Evolutionary conservation across 2,329 filamentous ascomycete genomes (phyloP), one percentile per base, ranked within the genome.

Genomic region (Proliferodiscus dingleyae): DNA sequence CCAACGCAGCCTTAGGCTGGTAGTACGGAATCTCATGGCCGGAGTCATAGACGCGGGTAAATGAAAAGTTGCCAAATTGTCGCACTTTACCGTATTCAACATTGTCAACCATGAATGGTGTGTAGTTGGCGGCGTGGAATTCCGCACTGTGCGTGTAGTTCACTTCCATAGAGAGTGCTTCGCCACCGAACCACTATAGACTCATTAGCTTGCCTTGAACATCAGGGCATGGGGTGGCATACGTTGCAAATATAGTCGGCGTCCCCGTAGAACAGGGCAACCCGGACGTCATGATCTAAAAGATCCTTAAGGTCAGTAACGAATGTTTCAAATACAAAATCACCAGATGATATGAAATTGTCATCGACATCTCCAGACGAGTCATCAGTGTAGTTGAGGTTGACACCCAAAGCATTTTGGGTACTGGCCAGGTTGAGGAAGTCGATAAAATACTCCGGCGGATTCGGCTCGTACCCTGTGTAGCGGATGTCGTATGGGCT

Each of bases 61-160:
- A 85, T 21, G 73, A 78, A 46, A 84, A 74, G 54, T 89, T 89
- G 11, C 83, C 86, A 57, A 78, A 84, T 63, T 91, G 85, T 6
- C 85, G 75, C 0, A 87, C 85, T 46, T 78, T 74, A 13, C 86
- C 87, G 45, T 77, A 85, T 57, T 78, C 74, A 63, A 81, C 81
- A 7, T 72, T 71, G 22, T 72, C 72, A 59, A 85, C 83, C 19
- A 85, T 78, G 4, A 79, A 65, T 8, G 82, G 77, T 0, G 78
- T 75, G 61, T 90, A 91, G 0, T 84, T 85, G 0, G 86, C 81
- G 0, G 67, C 62, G 2, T 71, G 66, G 61, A 89, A 91, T 18
- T 67, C 63, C 2, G 66, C 63, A 2, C 68, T 63, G 22, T 69
- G 55, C 2, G 61, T 53, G 50, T 67, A 69, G 29, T 71, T 61